Base-by-base conservation (phyloP, 164 flowering plant genomes). In the Litsea cubeba region DNA sequence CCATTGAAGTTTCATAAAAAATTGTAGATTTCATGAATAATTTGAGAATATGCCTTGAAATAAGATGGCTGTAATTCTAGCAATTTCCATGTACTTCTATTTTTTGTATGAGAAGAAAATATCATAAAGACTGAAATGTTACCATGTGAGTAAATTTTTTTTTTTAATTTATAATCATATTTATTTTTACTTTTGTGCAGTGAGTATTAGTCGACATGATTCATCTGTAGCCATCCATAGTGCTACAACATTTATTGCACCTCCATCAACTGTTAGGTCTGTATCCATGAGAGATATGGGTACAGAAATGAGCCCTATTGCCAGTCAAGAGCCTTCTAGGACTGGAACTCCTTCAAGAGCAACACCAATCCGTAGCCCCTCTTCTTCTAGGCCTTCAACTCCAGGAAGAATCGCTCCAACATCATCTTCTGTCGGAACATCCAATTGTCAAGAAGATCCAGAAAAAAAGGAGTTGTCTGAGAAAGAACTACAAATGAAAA, bases 221-320 rank as follows among this genome's bases (percentile, higher is more conserved):
- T 79, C 95, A 72, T 83, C 90, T 67, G 46, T 83, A 30, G 75
- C 91, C 57, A 75, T 88, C 69, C 89, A 86, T 40, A 82, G 85
- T 76, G 80, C 92, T 32, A 86, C 92, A 46, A 84, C 93, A 28
- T 89, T 85, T 76, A 72, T 87, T 79, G 89, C 93, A 28, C 92
- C 93, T 62, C 89, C 91, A 65, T 83, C 94, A 81, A 88, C 93
- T 20, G 94, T 90, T 35, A 85, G 96, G 71, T 94, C 98, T 23
- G 93, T 94, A 28, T 94, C 92, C 30, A 92, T 94, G 97, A 94
- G 98, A 83, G 98, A 94, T 73, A 94, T 94, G 98, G 98, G 98
- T 46, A 94, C 97, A 74, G 98, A 94, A 82, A 94, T 94, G 98
- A 94, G 97, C 50, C 98, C 97, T 32, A 81, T 88, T 76, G 90